Evolutionary conservation across 2,329 filamentous ascomycete genomes (phyloP), one percentile per base, ranked within the genome.

Genomic region (Knufia fluminis): DNA sequence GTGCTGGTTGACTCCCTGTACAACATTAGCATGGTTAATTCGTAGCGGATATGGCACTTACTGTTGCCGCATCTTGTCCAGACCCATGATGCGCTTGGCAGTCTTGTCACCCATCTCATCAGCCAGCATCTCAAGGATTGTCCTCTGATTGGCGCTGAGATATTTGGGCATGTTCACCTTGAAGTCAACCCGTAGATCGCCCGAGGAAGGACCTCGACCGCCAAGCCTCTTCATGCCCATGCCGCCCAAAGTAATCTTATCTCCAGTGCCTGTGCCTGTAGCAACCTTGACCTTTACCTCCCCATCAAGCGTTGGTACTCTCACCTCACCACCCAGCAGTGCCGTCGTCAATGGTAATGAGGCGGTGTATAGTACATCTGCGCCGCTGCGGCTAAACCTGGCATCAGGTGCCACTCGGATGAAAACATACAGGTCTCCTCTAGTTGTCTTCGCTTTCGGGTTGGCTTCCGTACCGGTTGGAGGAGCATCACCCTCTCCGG

Each of bases 111-210:
- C 83, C 81, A 98, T 85, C 71, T 98, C 92, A 61, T 98, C 90
- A 4, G 92, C 92, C 56, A 98, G 79, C 80, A 97, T 91, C 71
- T 98, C 92, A 39, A 94, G 71, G 52, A 98, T 85, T 1, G 87
- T 94, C 48, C 92, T 79, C 72, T 98, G 90, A 70, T 95, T 97
- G 40, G 85, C 79, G 48, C 79, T 88, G 56, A 98, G 75, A 62
- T 91, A 96, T 70, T 95, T 97, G 40, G 92, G 92, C 87, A 97
- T 95, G 48, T 79, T 73, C 40, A 98, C 86, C 66, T 88, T 88
- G 77, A 95, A 98, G 66, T 98, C 91, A 4, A 98, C 89, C 64
- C 81, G 84, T 52, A 98, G 71, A 63, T 98, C 92, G 56, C 92
- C 92, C 24, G 76, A 79, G 33, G 76, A 77, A 26, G 76, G 79